Base-by-base conservation (phyloP, 75 land plant species). In the Pinus taeda region DNA sequence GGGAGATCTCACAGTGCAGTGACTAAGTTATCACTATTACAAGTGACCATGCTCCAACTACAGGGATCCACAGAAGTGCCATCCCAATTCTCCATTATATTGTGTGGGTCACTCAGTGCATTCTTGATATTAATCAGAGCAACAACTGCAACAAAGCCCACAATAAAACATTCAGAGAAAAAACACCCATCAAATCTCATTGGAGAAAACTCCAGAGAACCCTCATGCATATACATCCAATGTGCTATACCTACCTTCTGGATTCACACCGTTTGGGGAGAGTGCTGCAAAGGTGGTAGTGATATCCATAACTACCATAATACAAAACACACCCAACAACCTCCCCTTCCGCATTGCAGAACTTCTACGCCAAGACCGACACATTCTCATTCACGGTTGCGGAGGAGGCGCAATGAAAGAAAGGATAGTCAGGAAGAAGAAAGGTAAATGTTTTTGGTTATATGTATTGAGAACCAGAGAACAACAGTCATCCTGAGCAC, bases 41-140 rank as follows among this genome's bases (percentile, higher is more conserved):
- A 90, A 56, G 88, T 79, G 15, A 90, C 83, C 77, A 83, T 88
- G 60, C 78, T 84, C 88, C 91, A 90, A 53, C 83, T 85, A 79
- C 92, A 90, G 30, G 92, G 92, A 71, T 90, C 91, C n/a, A 90
- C 85, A n/a, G 91, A 80, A 74, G 75, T 90, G 29, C 49, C 58
- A 69, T 90, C 92, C 92, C 92, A 90, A 56, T 85, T 85, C 37
- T 80, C 86, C 76, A 90, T 60, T 13, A 81, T 88, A 76, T 90
- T 88, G 12, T 79, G 74, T 13, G 92, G 92, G 59, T 90, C 92
- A 13, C 22, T 45, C 14, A 90, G 74, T n/a, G 61, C 71, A 30
- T 64, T 73, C 77, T 83, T 90, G 59, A 90, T 82, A 2, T 77
- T 83, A 74, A 81, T 75, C 79, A 90, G 42, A 42, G 92, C 85